Conservation (phyloP, 2,329 filamentous ascomycete genomes). For the Colletotrichum tropicale region DNA sequence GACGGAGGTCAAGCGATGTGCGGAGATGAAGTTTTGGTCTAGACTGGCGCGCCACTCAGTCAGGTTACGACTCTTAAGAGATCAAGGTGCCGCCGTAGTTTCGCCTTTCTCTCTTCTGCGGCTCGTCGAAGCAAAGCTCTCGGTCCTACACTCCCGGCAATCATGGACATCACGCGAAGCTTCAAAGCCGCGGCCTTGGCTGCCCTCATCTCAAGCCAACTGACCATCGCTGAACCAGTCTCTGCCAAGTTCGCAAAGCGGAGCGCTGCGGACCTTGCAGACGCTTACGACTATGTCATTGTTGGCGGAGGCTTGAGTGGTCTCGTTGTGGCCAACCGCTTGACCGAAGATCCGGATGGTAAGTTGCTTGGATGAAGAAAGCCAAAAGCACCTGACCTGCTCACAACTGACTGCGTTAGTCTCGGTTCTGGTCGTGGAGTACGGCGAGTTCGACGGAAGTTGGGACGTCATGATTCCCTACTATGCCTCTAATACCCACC, state of each 20-base stretch:
- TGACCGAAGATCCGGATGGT: slow-evolving; percentile 34
- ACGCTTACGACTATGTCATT: slow-evolving; percentile 38
- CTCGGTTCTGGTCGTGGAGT: slow-evolving; percentile 32
- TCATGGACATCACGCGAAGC: neutral
- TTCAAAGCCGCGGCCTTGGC: neutral
- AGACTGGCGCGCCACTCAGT: neutral
- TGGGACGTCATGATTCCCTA: slow-evolving; percentile 13
- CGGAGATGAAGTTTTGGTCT: neutral
- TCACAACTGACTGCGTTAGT: slow-evolving; percentile 4
- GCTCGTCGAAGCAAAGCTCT: neutral
- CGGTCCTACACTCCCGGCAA: neutral
- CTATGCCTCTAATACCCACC: slow-evolving; percentile 21
- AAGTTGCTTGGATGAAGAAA: neutral
- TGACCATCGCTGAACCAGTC: neutral
- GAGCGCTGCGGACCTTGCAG: neutral
- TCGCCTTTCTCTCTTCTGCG: no score
- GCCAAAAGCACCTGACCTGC: neutral
- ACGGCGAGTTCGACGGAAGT: slow-evolving; percentile 8
- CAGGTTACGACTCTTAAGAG: neutral
- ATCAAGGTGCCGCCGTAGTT: neutral
- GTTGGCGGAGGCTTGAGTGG: slow-evolving; percentile 40
- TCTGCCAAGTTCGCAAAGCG: slow-evolving; percentile 4
- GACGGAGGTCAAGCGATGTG: neutral
- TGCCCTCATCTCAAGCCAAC: neutral
- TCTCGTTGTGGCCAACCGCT: slow-evolving; percentile 38